phyloP scores from a whole-genome alignment of 2,329 filamentous ascomycete genomes.

The Pyrenophora graminea region DNA sequence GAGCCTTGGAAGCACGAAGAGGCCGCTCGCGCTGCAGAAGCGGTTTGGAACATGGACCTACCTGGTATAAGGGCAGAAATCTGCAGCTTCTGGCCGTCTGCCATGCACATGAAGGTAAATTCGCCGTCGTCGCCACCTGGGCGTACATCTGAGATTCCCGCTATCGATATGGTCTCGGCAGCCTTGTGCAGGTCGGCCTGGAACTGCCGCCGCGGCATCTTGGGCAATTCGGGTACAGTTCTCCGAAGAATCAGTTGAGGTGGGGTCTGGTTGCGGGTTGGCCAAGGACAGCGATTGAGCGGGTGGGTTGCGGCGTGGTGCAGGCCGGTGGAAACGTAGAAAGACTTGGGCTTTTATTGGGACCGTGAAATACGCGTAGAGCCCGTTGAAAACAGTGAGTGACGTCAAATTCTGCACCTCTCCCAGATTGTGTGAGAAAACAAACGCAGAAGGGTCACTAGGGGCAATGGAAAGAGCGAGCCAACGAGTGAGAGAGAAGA shows the following conservation, averaged over 20 bases:
- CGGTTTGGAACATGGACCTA: conserved; percentile 14
- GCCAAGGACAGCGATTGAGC: conserved; percentile 7
- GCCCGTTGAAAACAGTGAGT: neutral
- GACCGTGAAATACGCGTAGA: neutral
- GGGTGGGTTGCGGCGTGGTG: conserved; percentile 5
- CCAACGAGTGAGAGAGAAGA: conserved; percentile 1
- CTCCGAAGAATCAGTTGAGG: no score
- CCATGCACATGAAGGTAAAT: conserved; percentile 61
- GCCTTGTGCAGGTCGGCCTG: conserved; percentile 60
- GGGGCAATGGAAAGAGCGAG: conserved; percentile 8
- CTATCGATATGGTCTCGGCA: conserved; percentile 45
- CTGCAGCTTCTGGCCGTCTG: conserved; percentile 35
- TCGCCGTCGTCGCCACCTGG: conserved; percentile 73
- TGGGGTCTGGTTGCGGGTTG: neutral
- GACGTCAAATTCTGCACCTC: conserved; percentile 3
- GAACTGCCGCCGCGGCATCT: conserved; percentile 71
- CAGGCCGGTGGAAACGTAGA: neutral
- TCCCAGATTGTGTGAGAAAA: conserved; percentile 1
- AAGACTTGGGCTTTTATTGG: neutral
- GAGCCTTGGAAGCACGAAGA: no score
- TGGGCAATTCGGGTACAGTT: conserved; percentile 2
- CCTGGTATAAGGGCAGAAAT: conserved; percentile 48
- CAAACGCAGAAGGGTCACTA: conserved; percentile 1
- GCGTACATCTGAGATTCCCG: conserved; percentile 59
- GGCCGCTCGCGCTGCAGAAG: neutral